Conservation (phyloP, 768 basidiomycete genomes). For the Leucocoprinus leucothites region DNA sequence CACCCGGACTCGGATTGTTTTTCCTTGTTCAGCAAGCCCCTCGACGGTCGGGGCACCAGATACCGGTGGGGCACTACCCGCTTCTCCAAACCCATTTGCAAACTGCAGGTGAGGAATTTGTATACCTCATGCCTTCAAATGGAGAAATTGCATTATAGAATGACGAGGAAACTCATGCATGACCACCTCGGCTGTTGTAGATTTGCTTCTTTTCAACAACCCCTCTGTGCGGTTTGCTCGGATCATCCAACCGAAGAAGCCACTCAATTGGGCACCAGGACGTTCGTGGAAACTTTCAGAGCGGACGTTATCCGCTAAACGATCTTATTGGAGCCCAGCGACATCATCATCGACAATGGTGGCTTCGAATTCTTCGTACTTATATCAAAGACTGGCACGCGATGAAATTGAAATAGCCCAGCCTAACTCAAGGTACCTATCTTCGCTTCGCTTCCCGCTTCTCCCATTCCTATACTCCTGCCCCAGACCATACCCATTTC, state of each 20-base stretch:
- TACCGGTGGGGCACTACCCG: no score
- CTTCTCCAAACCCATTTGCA: background rate
- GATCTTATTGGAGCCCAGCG: slow-evolving; percentile 4
- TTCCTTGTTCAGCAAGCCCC: no score
- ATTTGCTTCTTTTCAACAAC: background rate
- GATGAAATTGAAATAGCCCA: slow-evolving; percentile 8
- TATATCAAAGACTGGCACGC: slow-evolving; percentile 4
- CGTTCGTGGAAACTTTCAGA: background rate
- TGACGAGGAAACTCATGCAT: background rate
- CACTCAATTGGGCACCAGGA: background rate
- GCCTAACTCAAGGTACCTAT: slow-evolving; percentile 6
- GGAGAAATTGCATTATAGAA: background rate
- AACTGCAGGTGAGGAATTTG: background rate
- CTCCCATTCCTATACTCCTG: background rate
- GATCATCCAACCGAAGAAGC: background rate
- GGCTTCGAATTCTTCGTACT: slow-evolving; percentile 9
- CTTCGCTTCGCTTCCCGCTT: background rate
- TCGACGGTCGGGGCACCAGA: no score
- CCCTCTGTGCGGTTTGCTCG: background rate
- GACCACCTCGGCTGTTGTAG: background rate
- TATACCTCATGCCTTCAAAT: background rate
- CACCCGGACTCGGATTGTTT: no score
- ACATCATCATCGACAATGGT: slow-evolving; percentile 5
- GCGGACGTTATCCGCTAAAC: background rate
- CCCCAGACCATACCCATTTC: background rate